phyloP scores from a whole-genome alignment of 2,329 filamentous ascomycete genomes.

The Alternaria metachromatica region DNA sequence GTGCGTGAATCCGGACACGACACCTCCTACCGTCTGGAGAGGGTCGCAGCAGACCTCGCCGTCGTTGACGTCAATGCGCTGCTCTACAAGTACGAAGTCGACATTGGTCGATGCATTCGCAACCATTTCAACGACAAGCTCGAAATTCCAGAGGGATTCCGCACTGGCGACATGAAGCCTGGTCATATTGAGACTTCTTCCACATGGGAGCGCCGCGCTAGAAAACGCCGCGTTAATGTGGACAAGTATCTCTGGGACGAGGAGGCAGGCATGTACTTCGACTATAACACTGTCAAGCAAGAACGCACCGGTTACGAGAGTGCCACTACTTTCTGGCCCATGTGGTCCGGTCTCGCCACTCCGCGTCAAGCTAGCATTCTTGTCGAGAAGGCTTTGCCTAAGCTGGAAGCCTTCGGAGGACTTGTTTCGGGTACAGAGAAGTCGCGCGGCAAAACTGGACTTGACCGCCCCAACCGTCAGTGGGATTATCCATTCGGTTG shows the following conservation, averaged over 20 bases:
- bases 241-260: conserved; percentile 96
- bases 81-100: conserved; percentile 95
- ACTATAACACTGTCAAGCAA: conserved; percentile 87
- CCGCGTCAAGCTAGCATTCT: conserved; percentile 85
- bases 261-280: conserved; percentile 93
- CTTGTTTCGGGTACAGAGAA: conserved; percentile 88
- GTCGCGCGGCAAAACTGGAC: conserved; percentile 78
- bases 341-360: conserved; percentile 91
- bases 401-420: conserved; percentile 87
- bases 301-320: conserved; percentile 85
- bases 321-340: conserved; percentile 94
- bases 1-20: conserved; percentile 97
- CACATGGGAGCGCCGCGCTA: conserved; percentile 87
- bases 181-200: conserved; percentile 81
- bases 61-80: conserved; percentile 95
- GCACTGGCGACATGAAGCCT: conserved; percentile 67
- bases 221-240: conserved; percentile 81
- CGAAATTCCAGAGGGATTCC: conserved; percentile 82
- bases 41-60: conserved; percentile 78
- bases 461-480: conserved; percentile 90
- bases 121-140: conserved; percentile 83
- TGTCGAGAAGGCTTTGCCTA: conserved; percentile 80
- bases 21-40: conserved; percentile 91
- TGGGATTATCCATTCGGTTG: conserved; percentile 99
- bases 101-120: conserved; percentile 87